phyloP scores from a whole-genome alignment of 202 grass and related monocot genomes.

The Panicum hallii region DNA sequence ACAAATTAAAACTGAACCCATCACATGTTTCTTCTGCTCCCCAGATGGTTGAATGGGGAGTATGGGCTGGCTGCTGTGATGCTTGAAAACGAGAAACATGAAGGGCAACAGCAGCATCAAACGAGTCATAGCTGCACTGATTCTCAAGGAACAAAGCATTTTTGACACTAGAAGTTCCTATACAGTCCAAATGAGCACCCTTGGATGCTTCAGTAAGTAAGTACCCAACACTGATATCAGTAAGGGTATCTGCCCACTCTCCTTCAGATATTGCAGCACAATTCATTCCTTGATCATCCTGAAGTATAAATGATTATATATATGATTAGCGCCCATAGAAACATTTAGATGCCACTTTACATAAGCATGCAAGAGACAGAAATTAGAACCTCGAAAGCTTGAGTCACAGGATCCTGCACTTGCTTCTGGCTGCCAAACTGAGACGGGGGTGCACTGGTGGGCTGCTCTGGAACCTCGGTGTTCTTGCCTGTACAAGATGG shows the following conservation, averaged over 20 bases:
- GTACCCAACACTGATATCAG: slow-evolving; percentile 87
- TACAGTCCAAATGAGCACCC: slow-evolving; percentile 58
- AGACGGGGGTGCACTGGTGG: slow-evolving; percentile 21
- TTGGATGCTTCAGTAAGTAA: slow-evolving; percentile 95
- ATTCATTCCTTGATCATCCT: slow-evolving; percentile 52
- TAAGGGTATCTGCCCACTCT: slow-evolving; percentile 95
- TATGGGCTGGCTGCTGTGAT: slow-evolving; percentile 25
- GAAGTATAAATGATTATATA: slow-evolving; percentile 36
- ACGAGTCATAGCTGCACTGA: slow-evolving; percentile 82
- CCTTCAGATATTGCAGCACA: slow-evolving; percentile 57
- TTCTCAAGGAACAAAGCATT: slow-evolving; percentile 51
- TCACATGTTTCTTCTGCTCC: slow-evolving; percentile 97
- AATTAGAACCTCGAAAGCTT: slow-evolving; percentile 58
- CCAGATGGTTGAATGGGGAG: slow-evolving; percentile 61
- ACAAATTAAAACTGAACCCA: slow-evolving; percentile 71
- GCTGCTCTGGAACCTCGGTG: slow-evolving; percentile 22
- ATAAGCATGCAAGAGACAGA: slow-evolving; percentile 43
- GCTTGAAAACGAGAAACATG: slow-evolving; percentile 72
- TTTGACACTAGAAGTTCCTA: slow-evolving; percentile 52
- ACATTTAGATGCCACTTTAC: slow-evolving; percentile 13
- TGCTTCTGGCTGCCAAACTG: slow-evolving; percentile 47
- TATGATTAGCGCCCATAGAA: slow-evolving; percentile 32
- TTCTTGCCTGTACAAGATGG: slow-evolving; percentile 38
- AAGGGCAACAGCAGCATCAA: slow-evolving; percentile 94
- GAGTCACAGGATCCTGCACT: slow-evolving; percentile 57